Base-by-base conservation (phyloP, 805 yeast genomes). In the Yarrowia porcina region DNA sequence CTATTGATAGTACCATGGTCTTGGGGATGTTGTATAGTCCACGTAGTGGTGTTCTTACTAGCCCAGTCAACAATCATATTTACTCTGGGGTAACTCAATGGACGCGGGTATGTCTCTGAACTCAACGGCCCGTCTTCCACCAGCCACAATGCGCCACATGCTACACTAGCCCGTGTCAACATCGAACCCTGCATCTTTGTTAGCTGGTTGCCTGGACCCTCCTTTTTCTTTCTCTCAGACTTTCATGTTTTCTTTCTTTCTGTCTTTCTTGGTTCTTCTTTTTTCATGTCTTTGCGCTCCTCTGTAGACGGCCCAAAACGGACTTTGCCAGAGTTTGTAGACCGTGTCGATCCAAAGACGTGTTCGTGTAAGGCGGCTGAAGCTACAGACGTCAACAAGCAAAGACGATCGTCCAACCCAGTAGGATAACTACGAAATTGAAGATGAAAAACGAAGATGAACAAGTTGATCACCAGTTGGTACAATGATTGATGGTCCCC, bases 361-460 rank as follows among this genome's bases (percentile, higher is more conserved):
- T 45, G 52, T 45, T 45, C 52, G 52, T 45, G 52, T 45, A 45
- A 45, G 52, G 52, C 52, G 52, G 52, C 52, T 45, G 50, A 44
- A 17, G 50, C 49, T 25, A 42, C n/a, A n/a, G n/a, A 10, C 32
- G 21, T 18, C 35, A 44, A 45, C 52, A 28, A 44, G 35, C 52
- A 20, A 45, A 45, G 52, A 18, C 18, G 36, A 45, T 45, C 52
- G 35, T 18, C 50, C 50, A 44, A 44, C 50, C n/a, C n/a, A n/a
- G n/a, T n/a, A n/a, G n/a, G n/a, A n/a, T n/a, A n/a, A n/a, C n/a
- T n/a, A n/a, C n/a, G n/a, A n/a, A n/a, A n/a, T n/a, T n/a, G n/a
- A n/a, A n/a, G n/a, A n/a, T n/a, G n/a, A n/a, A n/a, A n/a, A n/a
- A n/a, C n/a, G n/a, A n/a, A n/a, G n/a, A n/a, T n/a, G n/a, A n/a